phyloP scores from a whole-genome alignment of 305 asterid species.

The Vinca major region DNA sequence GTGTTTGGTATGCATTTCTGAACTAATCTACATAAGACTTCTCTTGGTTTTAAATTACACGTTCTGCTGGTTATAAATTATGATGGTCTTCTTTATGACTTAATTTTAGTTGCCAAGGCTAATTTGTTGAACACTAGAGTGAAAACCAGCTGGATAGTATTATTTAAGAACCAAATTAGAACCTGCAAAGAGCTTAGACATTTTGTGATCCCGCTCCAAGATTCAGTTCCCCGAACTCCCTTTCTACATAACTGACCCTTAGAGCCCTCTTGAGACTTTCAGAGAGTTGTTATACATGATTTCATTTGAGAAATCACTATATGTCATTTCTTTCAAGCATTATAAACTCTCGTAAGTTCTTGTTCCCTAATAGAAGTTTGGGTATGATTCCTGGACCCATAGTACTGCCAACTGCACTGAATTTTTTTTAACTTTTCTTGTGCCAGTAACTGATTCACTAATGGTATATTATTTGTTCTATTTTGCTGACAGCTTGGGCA shows the following conservation, averaged over 20 bases:
- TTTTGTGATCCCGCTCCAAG: background rate
- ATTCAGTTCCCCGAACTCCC: background rate
- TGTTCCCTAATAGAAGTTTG: background rate
- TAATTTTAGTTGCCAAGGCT: background rate
- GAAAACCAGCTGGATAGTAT: background rate
- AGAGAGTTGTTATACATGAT: background rate
- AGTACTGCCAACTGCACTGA: background rate
- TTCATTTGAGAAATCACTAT: background rate
- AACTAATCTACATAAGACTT: background rate
- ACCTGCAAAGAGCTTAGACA: background rate
- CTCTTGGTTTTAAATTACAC: background rate
- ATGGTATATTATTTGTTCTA: constrained; percentile 15
- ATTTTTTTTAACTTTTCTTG: background rate
- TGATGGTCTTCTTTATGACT: background rate
- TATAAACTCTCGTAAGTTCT: background rate
- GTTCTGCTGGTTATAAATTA: background rate
- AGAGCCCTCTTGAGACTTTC: background rate
- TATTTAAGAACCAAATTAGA: background rate
- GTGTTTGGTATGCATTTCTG: background rate
- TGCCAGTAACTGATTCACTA: constrained; percentile 1
- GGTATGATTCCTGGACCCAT: background rate
- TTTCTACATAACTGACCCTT: background rate
- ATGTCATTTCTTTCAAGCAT: background rate
- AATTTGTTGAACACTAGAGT: background rate
- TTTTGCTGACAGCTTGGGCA: constrained; percentile 44